Conservation (phyloP, 2,329 filamentous ascomycete species). For the Pseudomassariella vexata region DNA sequence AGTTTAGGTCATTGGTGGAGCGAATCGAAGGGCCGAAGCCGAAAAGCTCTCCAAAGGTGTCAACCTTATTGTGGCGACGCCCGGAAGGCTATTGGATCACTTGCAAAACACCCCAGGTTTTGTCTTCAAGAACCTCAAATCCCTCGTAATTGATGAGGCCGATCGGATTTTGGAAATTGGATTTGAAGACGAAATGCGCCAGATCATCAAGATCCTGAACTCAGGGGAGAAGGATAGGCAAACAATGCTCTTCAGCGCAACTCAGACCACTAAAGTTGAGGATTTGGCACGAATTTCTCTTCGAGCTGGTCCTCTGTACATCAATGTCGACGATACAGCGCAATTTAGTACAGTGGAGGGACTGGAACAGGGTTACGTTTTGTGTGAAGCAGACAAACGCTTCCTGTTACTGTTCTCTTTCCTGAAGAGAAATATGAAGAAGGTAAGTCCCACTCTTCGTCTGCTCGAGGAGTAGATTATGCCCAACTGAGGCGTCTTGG, state of each 20-base stretch:
- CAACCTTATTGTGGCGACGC: slow-evolving; percentile 90
- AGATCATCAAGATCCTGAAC: slow-evolving; percentile 91
- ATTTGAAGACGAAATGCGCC: slow-evolving; percentile 97
- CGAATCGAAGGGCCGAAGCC: slow-evolving; percentile 83
- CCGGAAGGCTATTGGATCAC: slow-evolving; percentile 88
- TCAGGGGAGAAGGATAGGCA: slow-evolving; percentile 70
- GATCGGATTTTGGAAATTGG: slow-evolving; percentile 95
- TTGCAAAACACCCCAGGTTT: slow-evolving; percentile 77
- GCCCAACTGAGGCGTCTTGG: too few relatives aligned
- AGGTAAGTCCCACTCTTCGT: too few relatives aligned
- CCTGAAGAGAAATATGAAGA: slow-evolving; percentile 84
- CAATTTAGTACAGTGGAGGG: slow-evolving; percentile 89
- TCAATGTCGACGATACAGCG: slow-evolving; percentile 90
- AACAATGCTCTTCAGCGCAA: slow-evolving; percentile 98
- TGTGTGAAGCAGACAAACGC: slow-evolving; percentile 88
- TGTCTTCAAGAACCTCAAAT: slow-evolving; percentile 85
- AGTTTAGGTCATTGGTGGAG: slow-evolving; percentile 95
- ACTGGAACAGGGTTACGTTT: slow-evolving; percentile 90
- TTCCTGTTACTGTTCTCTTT: slow-evolving; percentile 97
- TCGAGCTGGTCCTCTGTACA: slow-evolving; percentile 84
- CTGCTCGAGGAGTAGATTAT: too few relatives aligned
- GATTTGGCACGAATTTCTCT: slow-evolving; percentile 93
- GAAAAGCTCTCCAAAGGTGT: slow-evolving; percentile 93
- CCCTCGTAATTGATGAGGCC: slow-evolving; percentile 91
- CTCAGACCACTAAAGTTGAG: slow-evolving; percentile 97